A percentile compares a stretch with the other conserved stretches of the same genome.
Evolutionary conservation across 768 basidiomycete genomes (phyloP).

Genomic region (Tricholoma bakamatsutake): DNA sequence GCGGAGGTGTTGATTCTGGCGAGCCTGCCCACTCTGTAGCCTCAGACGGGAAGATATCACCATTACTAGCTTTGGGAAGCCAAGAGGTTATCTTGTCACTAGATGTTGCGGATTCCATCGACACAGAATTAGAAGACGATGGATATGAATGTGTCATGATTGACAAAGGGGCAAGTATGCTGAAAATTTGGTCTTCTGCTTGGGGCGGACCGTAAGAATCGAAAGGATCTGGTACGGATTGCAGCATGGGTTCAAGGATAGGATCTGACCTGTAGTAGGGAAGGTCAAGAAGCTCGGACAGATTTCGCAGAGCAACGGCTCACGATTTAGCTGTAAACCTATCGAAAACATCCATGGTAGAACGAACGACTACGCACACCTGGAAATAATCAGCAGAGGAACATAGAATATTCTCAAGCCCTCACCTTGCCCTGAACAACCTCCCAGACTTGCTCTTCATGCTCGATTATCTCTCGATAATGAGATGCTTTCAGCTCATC

Average conservation of each 20-base stretch:
- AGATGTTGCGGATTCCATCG: constrained; percentile 28
- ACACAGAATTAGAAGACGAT: constrained; percentile 53
- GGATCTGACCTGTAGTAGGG: constrained; percentile 64
- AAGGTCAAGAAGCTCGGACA: constrained; percentile 1
- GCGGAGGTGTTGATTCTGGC: constrained; percentile 39
- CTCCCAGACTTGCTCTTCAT: constrained; percentile 96
- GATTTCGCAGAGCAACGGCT: constrained; percentile 26
- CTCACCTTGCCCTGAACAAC: constrained; percentile 77
- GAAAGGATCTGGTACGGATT: constrained; percentile 88
- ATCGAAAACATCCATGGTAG: constrained; percentile 90
- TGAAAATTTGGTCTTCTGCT: constrained; percentile 88
- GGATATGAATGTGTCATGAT: constrained; percentile 55
- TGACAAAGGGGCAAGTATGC: constrained; percentile 82
- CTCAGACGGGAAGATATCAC: constrained; percentile 43
- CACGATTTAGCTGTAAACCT: constrained; percentile 82
- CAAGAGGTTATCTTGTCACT: constrained; percentile 38
- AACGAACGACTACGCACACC: constrained; percentile 80
- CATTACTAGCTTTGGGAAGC: constrained; percentile 40
- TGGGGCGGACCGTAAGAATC: constrained; percentile 87
- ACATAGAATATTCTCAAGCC: constrained; percentile 1
- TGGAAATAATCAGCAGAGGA: constrained; percentile 21
- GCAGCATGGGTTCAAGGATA: constrained; percentile 84
- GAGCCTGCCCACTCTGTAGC: constrained; percentile 53
- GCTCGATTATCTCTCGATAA: constrained; percentile 85
- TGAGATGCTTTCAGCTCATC: constrained; percentile 81